These are phyloP conservation scores for Wilcoxina mikolae DNA, from an alignment of 495 filamentous ascomycete species.

Conservation along the genomic window DNA sequence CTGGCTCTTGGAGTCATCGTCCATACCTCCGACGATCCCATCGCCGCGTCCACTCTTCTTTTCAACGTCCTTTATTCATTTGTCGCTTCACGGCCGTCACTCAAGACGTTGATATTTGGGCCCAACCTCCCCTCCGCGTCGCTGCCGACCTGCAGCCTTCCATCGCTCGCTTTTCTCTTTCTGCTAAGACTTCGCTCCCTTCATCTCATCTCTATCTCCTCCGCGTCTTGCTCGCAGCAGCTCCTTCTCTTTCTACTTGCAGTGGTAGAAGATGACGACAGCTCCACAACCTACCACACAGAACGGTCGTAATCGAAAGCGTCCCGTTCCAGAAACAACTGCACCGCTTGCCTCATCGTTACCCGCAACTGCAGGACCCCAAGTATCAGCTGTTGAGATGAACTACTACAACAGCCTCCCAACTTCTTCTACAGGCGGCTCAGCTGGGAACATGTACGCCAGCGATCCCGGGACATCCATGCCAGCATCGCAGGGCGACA, in stretches of 20 bases:
- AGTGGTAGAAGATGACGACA: slow-evolving; percentile 6
- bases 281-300: neutral
- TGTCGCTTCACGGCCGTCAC: too few relatives aligned
- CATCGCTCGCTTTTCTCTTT: neutral
- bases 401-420: neutral
- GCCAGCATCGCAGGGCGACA: neutral
- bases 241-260: too few relatives aligned
- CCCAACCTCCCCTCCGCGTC: neutral
- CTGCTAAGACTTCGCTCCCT: neutral
- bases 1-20: too few relatives aligned
- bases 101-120: slow-evolving; percentile 12
- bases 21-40: too few relatives aligned
- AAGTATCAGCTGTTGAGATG: neutral
- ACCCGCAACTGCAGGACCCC: neutral
- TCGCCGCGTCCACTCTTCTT: too few relatives aligned
- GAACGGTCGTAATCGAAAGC: slow-evolving; percentile 1
- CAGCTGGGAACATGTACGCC: neutral
- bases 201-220: neutral
- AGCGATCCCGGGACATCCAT: neutral
- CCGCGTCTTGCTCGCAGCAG: neutral
- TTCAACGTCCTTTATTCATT: too few relatives aligned
- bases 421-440: neutral
- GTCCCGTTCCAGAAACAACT: neutral
- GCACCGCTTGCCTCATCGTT: neutral
- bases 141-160: neutral